phyloP scores from a whole-genome alignment of 164 flowering plant species.

The Euptelea pleiosperma region DNA sequence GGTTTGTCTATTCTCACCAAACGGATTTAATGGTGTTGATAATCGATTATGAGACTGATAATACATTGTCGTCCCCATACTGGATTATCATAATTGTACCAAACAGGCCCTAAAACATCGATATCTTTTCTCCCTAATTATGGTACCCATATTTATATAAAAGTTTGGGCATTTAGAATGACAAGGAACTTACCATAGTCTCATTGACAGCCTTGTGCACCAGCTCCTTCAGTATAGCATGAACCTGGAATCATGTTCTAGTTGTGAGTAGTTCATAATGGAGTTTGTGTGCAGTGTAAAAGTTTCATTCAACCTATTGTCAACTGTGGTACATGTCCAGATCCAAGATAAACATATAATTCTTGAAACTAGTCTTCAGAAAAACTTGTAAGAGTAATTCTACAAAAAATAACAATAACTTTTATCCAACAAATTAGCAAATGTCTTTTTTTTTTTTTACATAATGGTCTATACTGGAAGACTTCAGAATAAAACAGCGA shows the following conservation, averaged over 20 bases:
- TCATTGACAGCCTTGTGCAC: constrained; percentile 75
- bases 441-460: background rate
- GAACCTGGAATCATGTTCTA: constrained; percentile 61
- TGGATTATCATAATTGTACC: too few relatives aligned
- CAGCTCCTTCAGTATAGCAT: constrained; percentile 66
- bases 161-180: constrained; percentile 7
- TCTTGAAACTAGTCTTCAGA: too few relatives aligned
- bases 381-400: too few relatives aligned
- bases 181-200: constrained; percentile 45
- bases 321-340: background rate
- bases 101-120: too few relatives aligned
- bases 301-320: background rate
- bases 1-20: too few relatives aligned
- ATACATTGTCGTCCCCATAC: too few relatives aligned
- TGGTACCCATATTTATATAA: too few relatives aligned
- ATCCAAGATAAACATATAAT: background rate
- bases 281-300: background rate
- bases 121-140: too few relatives aligned
- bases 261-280: background rate
- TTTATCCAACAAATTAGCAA: background rate
- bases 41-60: too few relatives aligned
- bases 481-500: background rate
- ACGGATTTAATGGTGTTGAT: too few relatives aligned
- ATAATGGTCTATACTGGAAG: background rate
- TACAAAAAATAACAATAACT: background rate